Base-by-base conservation (phyloP, 208 protist species). In the Trypanosoma scelopori region DNA sequence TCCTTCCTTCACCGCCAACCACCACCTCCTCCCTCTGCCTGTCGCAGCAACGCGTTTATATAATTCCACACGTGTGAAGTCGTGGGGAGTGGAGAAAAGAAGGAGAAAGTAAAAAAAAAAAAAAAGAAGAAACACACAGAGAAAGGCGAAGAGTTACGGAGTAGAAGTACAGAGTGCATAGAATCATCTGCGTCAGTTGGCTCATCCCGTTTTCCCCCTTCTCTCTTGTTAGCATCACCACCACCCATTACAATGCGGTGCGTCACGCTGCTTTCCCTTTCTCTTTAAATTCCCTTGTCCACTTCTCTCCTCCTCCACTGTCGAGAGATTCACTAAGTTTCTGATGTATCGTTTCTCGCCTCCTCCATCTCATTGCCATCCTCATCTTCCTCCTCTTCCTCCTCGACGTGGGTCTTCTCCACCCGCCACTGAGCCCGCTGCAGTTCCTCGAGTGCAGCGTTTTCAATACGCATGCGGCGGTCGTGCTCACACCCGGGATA, bases 401-500 rank as follows among this genome's bases (percentile, higher is more conserved):
- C 53, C 42, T 46, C 30, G 15, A 69, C 32, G 13, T 49, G 22
- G 42, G 55, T 30, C 57, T 78, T 76, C 47, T 78, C 71, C 48
- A 72, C 51, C 2, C 84, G 79, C 85, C 84, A 92, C 52, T 65
- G 53, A 28, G 62, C 52, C 22, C 82, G 74, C 41, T 89, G 81
- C 3, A 84, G 30, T 66, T 82, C 74, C 65, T 91, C 81, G 22
- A 74, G 43, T n/a, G 84, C 85, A 13, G 71, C 76, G 15, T 49
- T 67, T 56, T 91, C 81, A 64, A 92, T 91, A 47, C 84, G 89
- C 76, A 84, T 74, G 70, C 85, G 83, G 1, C 78, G 74, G 47
- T 94, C 89, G 28, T 75, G 69, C 68, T 91, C 86, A 42, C 74
- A 81, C 45, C 91, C 91, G 0, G 91, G 91, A 65, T 96, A 96